Conservation (phyloP, 2,329 filamentous ascomycete genomes). For the Paracoccidioides lutzii region DNA sequence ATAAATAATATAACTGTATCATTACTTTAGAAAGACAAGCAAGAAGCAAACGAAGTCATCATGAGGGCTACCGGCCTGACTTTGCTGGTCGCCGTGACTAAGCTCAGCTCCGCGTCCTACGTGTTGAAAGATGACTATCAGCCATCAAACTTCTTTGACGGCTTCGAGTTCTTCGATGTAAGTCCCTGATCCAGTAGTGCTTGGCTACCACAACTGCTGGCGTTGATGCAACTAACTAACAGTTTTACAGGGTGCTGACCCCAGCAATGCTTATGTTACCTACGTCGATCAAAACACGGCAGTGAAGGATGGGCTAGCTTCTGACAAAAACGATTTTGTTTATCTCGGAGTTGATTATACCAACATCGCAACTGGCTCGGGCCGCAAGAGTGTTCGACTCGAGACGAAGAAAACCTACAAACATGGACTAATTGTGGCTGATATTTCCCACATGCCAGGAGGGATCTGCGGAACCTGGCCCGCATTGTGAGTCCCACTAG, state of each 20-base stretch:
- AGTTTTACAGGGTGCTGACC: slow-evolving; percentile 40
- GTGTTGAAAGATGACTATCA: slow-evolving; percentile 11
- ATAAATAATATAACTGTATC: too few species aligned
- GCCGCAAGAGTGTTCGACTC: slow-evolving; percentile 59
- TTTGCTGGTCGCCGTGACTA: slow-evolving; percentile 38
- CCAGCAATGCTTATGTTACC: slow-evolving; percentile 61
- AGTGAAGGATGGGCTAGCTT: slow-evolving; percentile 45
- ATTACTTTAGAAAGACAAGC: too few species aligned
- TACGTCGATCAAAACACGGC: slow-evolving; percentile 52
- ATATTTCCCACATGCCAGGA: slow-evolving; percentile 60
- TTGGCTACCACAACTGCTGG: not conserved
- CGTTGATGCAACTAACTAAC: not conserved
- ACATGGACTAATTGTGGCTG: slow-evolving; percentile 56
- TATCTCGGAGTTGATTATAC: slow-evolving; percentile 58
- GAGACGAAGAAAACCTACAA: slow-evolving; percentile 52
- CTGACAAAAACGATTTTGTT: slow-evolving; percentile 42
- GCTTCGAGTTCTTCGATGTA: slow-evolving; percentile 41
- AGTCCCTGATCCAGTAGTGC: slow-evolving; percentile 8
- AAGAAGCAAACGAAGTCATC: not conserved
- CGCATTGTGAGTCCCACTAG: slow-evolving; percentile 39
- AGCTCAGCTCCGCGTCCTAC: slow-evolving; percentile 14
- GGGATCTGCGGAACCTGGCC: slow-evolving; percentile 62
- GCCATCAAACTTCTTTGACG: slow-evolving; percentile 34
- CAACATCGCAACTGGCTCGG: slow-evolving; percentile 41
- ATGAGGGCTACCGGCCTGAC: slow-evolving; percentile 24